phyloP scores from a whole-genome alignment of 2,329 filamentous ascomycete genomes.

The Simplicillium sp. region DNA sequence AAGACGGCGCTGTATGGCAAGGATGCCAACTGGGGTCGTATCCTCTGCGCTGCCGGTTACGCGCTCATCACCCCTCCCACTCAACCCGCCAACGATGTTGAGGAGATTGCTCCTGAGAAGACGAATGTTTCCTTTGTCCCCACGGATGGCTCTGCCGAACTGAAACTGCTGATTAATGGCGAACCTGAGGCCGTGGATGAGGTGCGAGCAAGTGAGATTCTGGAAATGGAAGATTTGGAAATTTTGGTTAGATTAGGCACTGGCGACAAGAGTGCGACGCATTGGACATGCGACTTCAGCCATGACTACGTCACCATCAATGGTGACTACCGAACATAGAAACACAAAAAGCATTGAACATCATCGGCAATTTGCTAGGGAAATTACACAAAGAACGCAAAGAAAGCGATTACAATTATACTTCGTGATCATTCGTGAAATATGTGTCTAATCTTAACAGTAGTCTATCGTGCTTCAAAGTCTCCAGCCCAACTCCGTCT shows the following conservation, averaged over 20 bases:
- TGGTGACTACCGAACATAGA: constrained; percentile 55
- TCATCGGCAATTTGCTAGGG: no score
- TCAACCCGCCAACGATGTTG: constrained; percentile 46
- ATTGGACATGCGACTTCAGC: constrained; percentile 83
- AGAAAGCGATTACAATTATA: background rate
- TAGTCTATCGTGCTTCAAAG: background rate
- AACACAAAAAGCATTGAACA: background rate
- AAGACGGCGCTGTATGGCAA: constrained; percentile 96
- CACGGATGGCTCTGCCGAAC: constrained; percentile 63
- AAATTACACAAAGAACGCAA: background rate
- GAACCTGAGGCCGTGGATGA: constrained; percentile 77
- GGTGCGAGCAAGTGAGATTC: constrained; percentile 63
- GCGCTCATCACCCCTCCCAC: constrained; percentile 51
- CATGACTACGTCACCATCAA: constrained; percentile 70
- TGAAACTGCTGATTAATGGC: constrained; percentile 68
- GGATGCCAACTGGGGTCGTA: constrained; percentile 97
- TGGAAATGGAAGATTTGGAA: constrained; percentile 70
- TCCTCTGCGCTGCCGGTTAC: constrained; percentile 90
- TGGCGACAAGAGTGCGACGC: constrained; percentile 57
- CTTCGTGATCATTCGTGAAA: background rate
- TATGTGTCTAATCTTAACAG: background rate
- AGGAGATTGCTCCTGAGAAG: constrained; percentile 55
- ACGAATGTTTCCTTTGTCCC: constrained; percentile 76
- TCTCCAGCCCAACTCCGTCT: background rate
- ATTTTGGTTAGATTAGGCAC: constrained; percentile 67